Base-by-base conservation (phyloP, 768 basidiomycete species). In the Trametes cubensis region DNA sequence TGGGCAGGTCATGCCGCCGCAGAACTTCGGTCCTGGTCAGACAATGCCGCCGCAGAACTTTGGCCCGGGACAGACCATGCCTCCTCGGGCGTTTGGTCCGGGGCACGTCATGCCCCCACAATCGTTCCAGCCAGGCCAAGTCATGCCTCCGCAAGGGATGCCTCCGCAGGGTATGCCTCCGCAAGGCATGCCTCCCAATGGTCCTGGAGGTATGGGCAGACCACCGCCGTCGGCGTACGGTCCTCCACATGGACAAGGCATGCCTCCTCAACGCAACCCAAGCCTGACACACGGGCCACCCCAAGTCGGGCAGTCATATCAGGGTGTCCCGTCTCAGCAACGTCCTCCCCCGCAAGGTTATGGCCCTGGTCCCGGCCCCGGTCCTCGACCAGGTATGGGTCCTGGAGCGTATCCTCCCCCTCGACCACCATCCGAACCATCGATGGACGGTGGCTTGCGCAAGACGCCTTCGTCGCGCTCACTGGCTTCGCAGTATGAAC, bases 401-500 rank as follows among this genome's bases (percentile, higher is more conserved):
- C 48, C 66, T 4, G 28, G 50, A 21, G 23, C 59, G 26, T 57
- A 63, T 61, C 60, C 51, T 25, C 54, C 68, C 10, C 64, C 66
- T 1, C 67, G 70, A 7, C 62, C 71, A 1, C 65, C 69, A 7
- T 72, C 72, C 10, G 71, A 70, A 25, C 67, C 71, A 2, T 61
- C 72, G 0, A 66, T 69, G 47, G 70, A 73, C n/a, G 71, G 69
- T 25, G 72, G 65, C 15, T 63, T 82, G 28, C 78, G 75, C 34
- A 88, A 87, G 70, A 82, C 82, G 11, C 73, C 80, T 21, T 90
- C 90, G 14, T 75, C 82, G 23, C 82, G 81, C 21, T 89, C 86
- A 15, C 77, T 91, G 28, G 77, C 78, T 68, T 77, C 83, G 50
- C 83, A 83, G 60, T 71, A 77, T 58, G 79, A 79, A 18, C 66